These are phyloP conservation scores for Populus hybrid DNA, from an alignment of 441 rosid genomes.

Conservation along the genomic window DNA sequence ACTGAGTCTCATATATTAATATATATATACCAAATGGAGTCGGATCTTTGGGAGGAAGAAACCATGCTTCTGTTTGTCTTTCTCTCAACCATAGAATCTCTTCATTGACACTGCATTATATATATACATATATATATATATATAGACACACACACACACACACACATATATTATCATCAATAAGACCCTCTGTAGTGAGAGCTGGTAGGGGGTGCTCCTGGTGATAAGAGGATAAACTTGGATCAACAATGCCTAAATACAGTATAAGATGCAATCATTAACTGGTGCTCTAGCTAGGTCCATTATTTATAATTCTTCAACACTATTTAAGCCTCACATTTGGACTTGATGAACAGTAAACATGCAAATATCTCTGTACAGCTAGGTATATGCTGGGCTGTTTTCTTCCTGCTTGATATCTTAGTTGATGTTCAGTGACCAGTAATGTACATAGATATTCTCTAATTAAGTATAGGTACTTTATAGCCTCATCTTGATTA, in stretches of 20 bases:
- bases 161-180: no score
- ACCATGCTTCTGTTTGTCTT: constrained; percentile 66
- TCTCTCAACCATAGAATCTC: constrained; percentile 61
- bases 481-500: not conserved
- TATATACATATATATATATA: no score
- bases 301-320: constrained; percentile 5
- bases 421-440: not conserved
- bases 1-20: constrained; percentile 26
- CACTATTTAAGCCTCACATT: no score
- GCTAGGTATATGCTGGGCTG: not conserved
- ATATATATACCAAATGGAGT: constrained; percentile 23
- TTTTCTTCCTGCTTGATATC: not conserved
- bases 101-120: constrained; percentile 32
- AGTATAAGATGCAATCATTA: constrained; percentile 24
- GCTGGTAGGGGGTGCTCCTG: constrained; percentile 37
- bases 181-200: constrained; percentile 33
- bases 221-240: constrained; percentile 43
- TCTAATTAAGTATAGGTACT: not conserved
- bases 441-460: not conserved
- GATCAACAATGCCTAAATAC: constrained; percentile 17
- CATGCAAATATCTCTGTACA: not conserved
- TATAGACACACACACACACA: no score
- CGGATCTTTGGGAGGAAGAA: constrained; percentile 38
- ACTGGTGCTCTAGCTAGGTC: constrained; percentile 20
- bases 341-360: not conserved